phyloP scores from a whole-genome alignment of 208 protist genomes.

The Leishmania tropica region DNA sequence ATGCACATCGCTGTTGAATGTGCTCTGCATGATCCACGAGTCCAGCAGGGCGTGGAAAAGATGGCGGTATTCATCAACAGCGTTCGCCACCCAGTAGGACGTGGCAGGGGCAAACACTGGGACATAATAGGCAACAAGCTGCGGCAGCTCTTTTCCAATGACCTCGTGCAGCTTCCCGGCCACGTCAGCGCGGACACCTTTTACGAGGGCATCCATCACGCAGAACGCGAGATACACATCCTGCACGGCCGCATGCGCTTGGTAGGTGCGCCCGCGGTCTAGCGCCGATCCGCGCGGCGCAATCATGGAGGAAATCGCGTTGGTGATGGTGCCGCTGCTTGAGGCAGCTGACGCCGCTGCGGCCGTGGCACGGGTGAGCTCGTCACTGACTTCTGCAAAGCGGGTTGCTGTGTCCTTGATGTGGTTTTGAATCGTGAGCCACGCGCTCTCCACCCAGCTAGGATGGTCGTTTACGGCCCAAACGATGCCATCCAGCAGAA shows the following conservation, averaged over 20 bases:
- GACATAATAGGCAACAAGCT: constrained; percentile 57
- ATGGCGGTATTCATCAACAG: constrained; percentile 55
- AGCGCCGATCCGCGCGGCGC: constrained; percentile 23
- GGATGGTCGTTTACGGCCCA: constrained; percentile 73
- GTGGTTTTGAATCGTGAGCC: constrained; percentile 65
- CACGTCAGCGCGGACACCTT: constrained; percentile 31
- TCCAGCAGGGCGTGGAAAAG: constrained; percentile 66
- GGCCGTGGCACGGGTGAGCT: constrained; percentile 26
- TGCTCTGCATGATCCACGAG: constrained; percentile 49
- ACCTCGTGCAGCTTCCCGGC: constrained; percentile 18
- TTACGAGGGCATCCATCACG: constrained; percentile 66
- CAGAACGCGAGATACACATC: constrained; percentile 79
- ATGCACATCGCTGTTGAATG: constrained; percentile 42
- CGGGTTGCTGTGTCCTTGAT: constrained; percentile 56
- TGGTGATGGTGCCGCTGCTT: not conserved
- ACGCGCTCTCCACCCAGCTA: constrained; percentile 54
- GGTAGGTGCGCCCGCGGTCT: constrained; percentile 54
- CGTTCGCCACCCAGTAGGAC: constrained; percentile 38
- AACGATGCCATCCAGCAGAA: constrained; percentile 74
- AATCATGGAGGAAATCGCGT: constrained; percentile 11
- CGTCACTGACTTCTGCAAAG: constrained; percentile 37
- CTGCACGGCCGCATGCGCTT: constrained; percentile 61
- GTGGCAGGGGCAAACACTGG: constrained; percentile 42
- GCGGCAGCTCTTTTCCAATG: constrained; percentile 55
- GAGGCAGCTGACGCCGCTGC: not conserved